Percentiles rank a stretch among this genome's conserved stretches.
phyloP scores from a whole-genome alignment of 228 moss, liverwort and hornwort genomes.

The Sphagnum magellanicum region DNA sequence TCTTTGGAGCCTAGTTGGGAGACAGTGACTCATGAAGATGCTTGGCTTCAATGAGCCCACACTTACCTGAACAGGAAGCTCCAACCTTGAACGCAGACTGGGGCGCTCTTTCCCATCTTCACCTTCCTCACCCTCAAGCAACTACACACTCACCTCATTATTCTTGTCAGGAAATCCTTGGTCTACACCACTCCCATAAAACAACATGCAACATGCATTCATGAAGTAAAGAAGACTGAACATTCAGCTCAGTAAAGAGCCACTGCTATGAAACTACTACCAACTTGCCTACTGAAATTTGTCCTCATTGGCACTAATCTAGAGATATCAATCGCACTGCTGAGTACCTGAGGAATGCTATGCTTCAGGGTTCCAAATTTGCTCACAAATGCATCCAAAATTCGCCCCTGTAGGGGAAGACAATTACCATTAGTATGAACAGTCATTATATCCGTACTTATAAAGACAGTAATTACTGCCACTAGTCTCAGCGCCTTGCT shows the following conservation, averaged over 20 bases:
- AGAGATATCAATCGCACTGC: background rate
- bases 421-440: background rate
- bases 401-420: constrained; percentile 58
- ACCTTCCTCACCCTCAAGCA: constrained; percentile 72
- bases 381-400: constrained; percentile 99
- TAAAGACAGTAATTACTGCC: background rate
- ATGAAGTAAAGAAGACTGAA: too few species aligned
- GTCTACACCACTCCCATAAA: background rate
- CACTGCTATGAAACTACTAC: background rate
- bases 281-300: background rate
- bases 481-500: too few species aligned
- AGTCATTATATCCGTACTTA: background rate
- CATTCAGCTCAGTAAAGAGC: too few species aligned
- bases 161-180: background rate
- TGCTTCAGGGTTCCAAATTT: constrained; percentile 98
- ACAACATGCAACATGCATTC: background rate
- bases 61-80: constrained; percentile 95
- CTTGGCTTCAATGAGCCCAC: background rate
- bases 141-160: constrained; percentile 30
- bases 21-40: background rate
- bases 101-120: constrained; percentile 86
- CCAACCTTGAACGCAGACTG: constrained; percentile 86
- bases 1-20: background rate
- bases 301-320: background rate
- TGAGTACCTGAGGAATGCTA: constrained; percentile 86